A percentile compares a stretch with the other conserved stretches of the same genome.
Conservation (phyloP, 2,329 filamentous ascomycete species). For the Alternaria atra region DNA sequence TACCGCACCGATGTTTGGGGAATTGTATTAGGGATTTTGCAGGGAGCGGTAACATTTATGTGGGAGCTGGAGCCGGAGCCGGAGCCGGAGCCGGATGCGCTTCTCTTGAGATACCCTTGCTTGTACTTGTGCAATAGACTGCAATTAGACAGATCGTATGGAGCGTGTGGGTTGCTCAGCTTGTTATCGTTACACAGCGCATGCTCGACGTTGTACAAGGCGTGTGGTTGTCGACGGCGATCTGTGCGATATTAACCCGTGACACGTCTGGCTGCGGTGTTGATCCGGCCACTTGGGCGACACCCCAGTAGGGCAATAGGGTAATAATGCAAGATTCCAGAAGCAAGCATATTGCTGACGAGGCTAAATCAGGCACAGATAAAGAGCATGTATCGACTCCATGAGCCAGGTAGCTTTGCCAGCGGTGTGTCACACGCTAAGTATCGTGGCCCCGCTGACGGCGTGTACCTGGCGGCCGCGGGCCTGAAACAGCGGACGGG, state of each 20-base stretch:
- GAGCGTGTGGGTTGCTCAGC: constrained; percentile 26
- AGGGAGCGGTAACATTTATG: constrained; percentile 5
- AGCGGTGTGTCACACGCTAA: constrained; percentile 38
- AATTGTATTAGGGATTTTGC: constrained; percentile 1
- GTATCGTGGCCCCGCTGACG: constrained; percentile 15
- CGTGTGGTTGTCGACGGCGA: constrained; percentile 16
- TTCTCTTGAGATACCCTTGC: constrained; percentile 43
- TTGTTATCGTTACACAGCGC: constrained; percentile 31
- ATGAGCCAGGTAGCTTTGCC: constrained; percentile 17
- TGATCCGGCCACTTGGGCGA: constrained; percentile 19
- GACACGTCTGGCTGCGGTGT: constrained; percentile 20
- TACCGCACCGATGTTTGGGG: constrained; percentile 4
- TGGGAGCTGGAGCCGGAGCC: constrained; percentile 19
- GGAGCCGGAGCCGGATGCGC: constrained; percentile 14
- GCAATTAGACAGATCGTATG: constrained; percentile 25
- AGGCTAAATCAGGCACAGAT: not conserved
- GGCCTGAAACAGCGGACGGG: constrained; percentile 39
- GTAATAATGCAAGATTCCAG: constrained; percentile 14
- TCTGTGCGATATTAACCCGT: constrained; percentile 26
- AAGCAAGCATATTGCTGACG: constrained; percentile 16
- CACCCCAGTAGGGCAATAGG: not conserved
- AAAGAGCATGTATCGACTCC: constrained; percentile 8
- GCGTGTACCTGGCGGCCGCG: constrained; percentile 25
- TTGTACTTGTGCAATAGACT: constrained; percentile 22
- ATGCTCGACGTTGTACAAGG: constrained; percentile 34